Percentiles rank a stretch among this genome's conserved stretches.
Evolutionary conservation across 306 rosid species (phyloP).

Genomic region (Mucuna pruriens): DNA sequence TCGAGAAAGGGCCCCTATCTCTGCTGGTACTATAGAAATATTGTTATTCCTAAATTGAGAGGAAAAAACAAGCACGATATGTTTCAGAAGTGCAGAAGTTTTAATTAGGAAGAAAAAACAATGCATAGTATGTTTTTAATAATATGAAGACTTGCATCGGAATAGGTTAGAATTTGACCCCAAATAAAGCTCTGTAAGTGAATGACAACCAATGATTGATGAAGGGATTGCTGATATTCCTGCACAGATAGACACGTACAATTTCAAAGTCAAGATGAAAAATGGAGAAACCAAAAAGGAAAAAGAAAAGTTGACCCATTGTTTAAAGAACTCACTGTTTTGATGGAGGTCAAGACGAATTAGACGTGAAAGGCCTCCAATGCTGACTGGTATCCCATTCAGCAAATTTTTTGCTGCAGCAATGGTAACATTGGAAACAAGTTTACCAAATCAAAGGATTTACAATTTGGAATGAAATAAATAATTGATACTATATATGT

Average conservation of each 20-base stretch:
- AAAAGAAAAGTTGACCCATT: background rate
- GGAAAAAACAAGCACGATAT: conserved; percentile 16
- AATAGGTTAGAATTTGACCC: conserved; percentile 66
- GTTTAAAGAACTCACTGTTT: conserved; percentile 70
- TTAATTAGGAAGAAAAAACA: conserved; percentile 30
- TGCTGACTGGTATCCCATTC: conserved; percentile 66
- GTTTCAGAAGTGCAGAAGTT: conserved; percentile 35
- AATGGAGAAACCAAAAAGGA: conserved; percentile 24
- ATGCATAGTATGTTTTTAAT: conserved; percentile 29
- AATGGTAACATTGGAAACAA: conserved; percentile 27
- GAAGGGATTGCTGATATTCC: conserved; percentile 83
- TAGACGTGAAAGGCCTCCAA: conserved; percentile 82
- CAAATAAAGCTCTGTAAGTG: conserved; percentile 83
- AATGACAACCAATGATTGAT: conserved; percentile 69
- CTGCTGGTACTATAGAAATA: conserved; percentile 69
- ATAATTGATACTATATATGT: conserved; percentile 11
- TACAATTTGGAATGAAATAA: conserved; percentile 29
- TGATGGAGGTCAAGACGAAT: conserved; percentile 85
- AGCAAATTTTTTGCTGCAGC: conserved; percentile 84
- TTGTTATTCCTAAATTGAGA: conserved; percentile 69
- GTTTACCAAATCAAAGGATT: conserved; percentile 31
- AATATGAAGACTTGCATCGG: conserved; percentile 41
- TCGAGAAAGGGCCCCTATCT: conserved; percentile 73
- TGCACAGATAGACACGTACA: conserved; percentile 46
- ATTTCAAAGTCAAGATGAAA: conserved; percentile 29